phyloP scores from a whole-genome alignment of 768 basidiomycete species.

The Filobasidium wieringae region DNA sequence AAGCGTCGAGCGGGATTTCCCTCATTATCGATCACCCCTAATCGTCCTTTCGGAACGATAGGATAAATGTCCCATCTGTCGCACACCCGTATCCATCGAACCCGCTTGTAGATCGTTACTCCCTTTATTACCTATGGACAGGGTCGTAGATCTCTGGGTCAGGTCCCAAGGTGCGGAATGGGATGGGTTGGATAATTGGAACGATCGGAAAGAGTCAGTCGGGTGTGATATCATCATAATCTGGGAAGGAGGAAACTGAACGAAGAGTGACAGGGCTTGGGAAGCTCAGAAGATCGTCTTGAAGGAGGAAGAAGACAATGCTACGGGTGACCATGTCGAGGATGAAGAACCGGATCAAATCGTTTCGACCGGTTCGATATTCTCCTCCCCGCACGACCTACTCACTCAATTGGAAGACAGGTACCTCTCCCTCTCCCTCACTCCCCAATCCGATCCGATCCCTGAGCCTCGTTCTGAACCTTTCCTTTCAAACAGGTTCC shows the following conservation, averaged over 20 bases:
- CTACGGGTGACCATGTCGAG: not conserved
- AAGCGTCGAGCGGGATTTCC: not conserved
- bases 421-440: not conserved
- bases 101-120: not conserved
- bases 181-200: not conserved
- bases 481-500: not conserved
- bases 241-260: not conserved
- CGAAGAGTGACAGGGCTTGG: not conserved
- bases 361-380: not conserved
- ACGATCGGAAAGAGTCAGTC: conserved; percentile 3
- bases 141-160: not conserved
- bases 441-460: not conserved
- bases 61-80: conserved; percentile 1
- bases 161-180: not conserved
- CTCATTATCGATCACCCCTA: not conserved
- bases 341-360: not conserved
- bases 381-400: not conserved
- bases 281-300: not conserved
- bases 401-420: not conserved
- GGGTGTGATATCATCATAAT: not conserved
- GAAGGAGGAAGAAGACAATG: not conserved
- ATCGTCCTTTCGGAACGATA: not conserved
- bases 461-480: not conserved
- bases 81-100: not conserved
- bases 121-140: conserved; percentile 1